Evolutionary conservation across 495 filamentous ascomycete genomes (phyloP), one percentile per base, ranked within the genome.

Genomic region (Penicillium malachiteum): DNA sequence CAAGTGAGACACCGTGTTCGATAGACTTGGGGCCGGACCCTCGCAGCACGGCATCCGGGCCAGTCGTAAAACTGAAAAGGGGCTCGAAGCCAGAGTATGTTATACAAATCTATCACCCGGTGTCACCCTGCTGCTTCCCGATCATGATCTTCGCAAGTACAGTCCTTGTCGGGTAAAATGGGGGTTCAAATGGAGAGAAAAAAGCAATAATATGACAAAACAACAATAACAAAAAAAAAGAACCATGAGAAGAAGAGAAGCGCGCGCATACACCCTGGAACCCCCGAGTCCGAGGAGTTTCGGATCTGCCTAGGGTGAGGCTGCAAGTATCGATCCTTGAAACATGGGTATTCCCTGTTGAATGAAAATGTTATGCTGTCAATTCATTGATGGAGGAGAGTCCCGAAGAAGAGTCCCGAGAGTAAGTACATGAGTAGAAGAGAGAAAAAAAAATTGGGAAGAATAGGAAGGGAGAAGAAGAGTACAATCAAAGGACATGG

Each of bases 121-220:
- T 61, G 60, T 63, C 46, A 66, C 60, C 51, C 57, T 67, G 64
- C 21, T 56, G 59, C 58, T 65, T 65, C 62, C 64, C 64, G 64
- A 58, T 35, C 39, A 47, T 52, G 37, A 41, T 52, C 7, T 26
- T 37, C 13, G 8, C 13, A 32, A 48, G 34, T 12, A 34, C 18
- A 17, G 32, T 39, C 12, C 17, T 7, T 14, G 42, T 40, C 12
- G 18, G 41, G 18, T 35, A 45, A 34, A 35, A 38, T 38, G 35
- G 38, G n/a, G 38, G 32, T 30, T 37, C 1, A 34, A 12, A 30
- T n/a, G 41, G 18, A 52, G 40, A 39, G 33, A 46, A 46, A 30
- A 11, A 47, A 21, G 30, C 7, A 47, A 18, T 10, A 3, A 3
- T 3, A 47, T 26, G 30, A 21, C 16, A 18, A 43, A 18, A 8